A percentile compares a stretch with the other conserved stretches of the same genome.
Evolutionary conservation across 179 eudicot genomes (phyloP).

Genomic region (Patellifolia procumbens): DNA sequence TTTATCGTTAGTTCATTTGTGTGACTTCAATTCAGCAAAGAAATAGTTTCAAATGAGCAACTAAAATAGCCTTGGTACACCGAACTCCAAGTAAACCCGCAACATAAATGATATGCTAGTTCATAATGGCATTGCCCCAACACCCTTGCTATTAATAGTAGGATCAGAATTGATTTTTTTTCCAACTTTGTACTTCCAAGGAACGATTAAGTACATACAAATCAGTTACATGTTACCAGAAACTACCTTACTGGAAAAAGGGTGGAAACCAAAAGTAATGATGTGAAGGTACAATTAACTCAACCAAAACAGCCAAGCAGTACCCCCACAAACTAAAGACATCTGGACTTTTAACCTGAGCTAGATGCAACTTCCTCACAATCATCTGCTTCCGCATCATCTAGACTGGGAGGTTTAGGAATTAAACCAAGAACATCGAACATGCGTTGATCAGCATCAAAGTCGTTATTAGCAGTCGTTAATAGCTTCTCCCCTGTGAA

Average conservation of each 20-base stretch:
- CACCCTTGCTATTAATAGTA: neutral
- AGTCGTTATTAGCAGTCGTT: conserved; percentile 94
- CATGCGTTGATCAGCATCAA: conserved; percentile 86
- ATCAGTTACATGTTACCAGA: neutral
- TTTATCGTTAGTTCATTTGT: too few species aligned
- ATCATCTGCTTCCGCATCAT: conserved; percentile 46
- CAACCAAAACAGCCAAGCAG: neutral
- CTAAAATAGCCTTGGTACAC: too few species aligned
- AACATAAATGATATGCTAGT: too few species aligned
- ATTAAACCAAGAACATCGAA: conserved; percentile 81
- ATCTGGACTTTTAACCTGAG: conserved; percentile 40
- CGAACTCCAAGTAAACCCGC: too few species aligned
- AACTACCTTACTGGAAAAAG: neutral
- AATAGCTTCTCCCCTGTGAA: conserved; percentile 94
- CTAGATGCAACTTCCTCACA: conserved; percentile 46
- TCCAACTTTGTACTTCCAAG: neutral
- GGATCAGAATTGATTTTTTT: neutral
- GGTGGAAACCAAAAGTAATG: neutral
- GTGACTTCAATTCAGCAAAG: too few species aligned
- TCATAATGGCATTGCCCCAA: too few species aligned
- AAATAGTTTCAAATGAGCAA: too few species aligned
- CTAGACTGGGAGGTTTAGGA: conserved; percentile 78
- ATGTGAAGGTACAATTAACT: conserved; percentile 4
- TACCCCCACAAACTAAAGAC: conserved; percentile 10
- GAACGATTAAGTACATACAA: neutral